Percentiles rank a stretch among this genome's conserved stretches.
Evolutionary conservation across 2,329 filamentous ascomycete species (phyloP).

Genomic region (Diaporthe caulivora): DNA sequence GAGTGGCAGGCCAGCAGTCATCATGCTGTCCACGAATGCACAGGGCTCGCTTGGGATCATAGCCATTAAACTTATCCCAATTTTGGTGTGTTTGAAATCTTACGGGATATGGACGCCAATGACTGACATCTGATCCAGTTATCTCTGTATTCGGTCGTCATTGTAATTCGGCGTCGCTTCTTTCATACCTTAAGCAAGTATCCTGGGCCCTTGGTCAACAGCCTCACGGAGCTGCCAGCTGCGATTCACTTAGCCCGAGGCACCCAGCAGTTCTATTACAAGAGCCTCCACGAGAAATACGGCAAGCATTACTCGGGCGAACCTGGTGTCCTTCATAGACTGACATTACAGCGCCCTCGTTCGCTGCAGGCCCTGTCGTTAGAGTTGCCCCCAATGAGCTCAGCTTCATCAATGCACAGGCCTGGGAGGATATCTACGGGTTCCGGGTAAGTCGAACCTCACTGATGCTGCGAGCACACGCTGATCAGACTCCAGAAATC

Average conservation of each 20-base stretch:
- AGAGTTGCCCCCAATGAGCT: conserved; percentile 46
- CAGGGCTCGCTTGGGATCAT: neutral
- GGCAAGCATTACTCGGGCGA: conserved; percentile 36
- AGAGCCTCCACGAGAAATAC: conserved; percentile 44
- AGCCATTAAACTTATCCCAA: neutral
- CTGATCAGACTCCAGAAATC: conserved; percentile 29
- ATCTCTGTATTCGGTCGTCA: neutral
- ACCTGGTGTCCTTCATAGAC: neutral
- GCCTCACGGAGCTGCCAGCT: conserved; percentile 43
- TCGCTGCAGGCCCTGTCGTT: conserved; percentile 42
- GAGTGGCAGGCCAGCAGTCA: neutral
- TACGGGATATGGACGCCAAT: neutral
- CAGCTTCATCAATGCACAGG: conserved; percentile 44
- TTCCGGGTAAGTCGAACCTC: conserved; percentile 40
- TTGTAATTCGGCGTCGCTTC: conserved; percentile 34
- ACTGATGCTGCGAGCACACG: neutral
- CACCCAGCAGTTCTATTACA: conserved; percentile 44
- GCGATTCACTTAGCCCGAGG: conserved; percentile 42
- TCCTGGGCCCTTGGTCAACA: conserved; percentile 46
- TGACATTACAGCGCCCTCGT: neutral
- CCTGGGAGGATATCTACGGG: conserved; percentile 47
- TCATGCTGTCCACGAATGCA: neutral
- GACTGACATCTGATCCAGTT: neutral
- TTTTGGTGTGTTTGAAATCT: neutral
- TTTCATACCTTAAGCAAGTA: conserved; percentile 44